Evolutionary conservation across 768 basidiomycete species (phyloP).

Genomic region (Trametes sanguinea): DNA sequence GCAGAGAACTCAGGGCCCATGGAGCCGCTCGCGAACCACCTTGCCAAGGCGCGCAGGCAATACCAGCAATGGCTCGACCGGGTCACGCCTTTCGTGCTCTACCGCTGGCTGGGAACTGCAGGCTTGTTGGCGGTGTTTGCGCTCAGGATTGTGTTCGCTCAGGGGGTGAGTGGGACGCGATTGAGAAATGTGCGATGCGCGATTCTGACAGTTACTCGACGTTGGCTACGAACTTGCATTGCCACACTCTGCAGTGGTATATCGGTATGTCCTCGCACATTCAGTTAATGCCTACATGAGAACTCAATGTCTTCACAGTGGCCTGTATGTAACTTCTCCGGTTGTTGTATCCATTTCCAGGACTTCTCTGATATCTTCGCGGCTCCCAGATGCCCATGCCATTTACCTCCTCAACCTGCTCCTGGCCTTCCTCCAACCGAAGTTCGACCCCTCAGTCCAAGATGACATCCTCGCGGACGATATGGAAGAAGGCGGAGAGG

Average conservation of each 20-base stretch:
- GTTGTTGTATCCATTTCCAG: neutral
- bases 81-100: constrained; percentile 85
- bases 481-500: constrained; percentile 86
- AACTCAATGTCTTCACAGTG: constrained; percentile 38
- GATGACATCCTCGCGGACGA: constrained; percentile 93
- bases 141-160: constrained; percentile 81
- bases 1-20: constrained; percentile 28
- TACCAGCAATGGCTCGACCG: constrained; percentile 92
- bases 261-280: constrained; percentile 62
- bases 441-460: constrained; percentile 94
- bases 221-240: no score
- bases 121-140: constrained; percentile 76
- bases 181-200: neutral
- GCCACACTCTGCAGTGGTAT: constrained; percentile 66
- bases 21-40: constrained; percentile 35
- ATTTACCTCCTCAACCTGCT: constrained; percentile 96
- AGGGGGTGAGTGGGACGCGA: constrained; percentile 70
- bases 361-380: constrained; percentile 3
- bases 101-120: constrained; percentile 83
- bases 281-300: neutral
- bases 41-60: constrained; percentile 62
- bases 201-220: neutral
- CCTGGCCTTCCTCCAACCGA: constrained; percentile 96
- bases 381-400: constrained; percentile 73
- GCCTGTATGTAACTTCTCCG: constrained; percentile 58